Evolutionary conservation across 768 basidiomycete species (phyloP).

Genomic region (Lactifluus subvellereus): DNA sequence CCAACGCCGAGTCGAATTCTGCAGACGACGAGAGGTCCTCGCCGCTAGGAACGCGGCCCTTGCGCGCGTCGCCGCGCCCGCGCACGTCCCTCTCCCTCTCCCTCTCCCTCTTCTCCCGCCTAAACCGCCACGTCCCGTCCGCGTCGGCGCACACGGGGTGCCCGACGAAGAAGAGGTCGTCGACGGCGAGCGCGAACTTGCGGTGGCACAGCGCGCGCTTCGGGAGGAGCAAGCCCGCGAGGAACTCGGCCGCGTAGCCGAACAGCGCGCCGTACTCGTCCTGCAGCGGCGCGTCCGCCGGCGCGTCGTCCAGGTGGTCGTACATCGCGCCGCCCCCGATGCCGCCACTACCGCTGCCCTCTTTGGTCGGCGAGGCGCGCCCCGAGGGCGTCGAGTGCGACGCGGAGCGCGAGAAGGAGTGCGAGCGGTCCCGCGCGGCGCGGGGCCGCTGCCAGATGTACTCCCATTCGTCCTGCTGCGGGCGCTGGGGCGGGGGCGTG

Average conservation of each 20-base stretch:
- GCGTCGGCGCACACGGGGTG: slow-evolving; percentile 83
- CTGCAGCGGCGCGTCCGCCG: slow-evolving; percentile 21
- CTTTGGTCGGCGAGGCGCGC: slow-evolving; percentile 46
- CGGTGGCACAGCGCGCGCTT: slow-evolving; percentile 79
- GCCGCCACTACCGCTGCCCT: slow-evolving; percentile 23
- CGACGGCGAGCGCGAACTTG: slow-evolving; percentile 88
- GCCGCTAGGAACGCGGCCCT: slow-evolving; percentile 32
- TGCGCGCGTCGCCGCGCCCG: slow-evolving; percentile 45
- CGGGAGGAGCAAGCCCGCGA: slow-evolving; percentile 79
- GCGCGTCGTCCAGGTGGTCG: slow-evolving; percentile 32
- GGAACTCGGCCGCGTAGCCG: slow-evolving; percentile 73
- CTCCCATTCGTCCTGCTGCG: slow-evolving; percentile 36
- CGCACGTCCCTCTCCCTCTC: slow-evolving; percentile 48
- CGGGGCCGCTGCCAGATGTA: slow-evolving; percentile 61
- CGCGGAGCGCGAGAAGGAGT: slow-evolving; percentile 44
- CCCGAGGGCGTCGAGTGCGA: slow-evolving; percentile 37
- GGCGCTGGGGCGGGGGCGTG: slow-evolving; percentile 10
- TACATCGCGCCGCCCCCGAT: slow-evolving; percentile 20
- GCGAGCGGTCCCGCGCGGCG: slow-evolving; percentile 43
- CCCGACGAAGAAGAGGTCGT: slow-evolving; percentile 88
- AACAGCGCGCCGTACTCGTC: slow-evolving; percentile 67
- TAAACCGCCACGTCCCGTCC: slow-evolving; percentile 72
- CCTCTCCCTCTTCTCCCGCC: slow-evolving; percentile 47
- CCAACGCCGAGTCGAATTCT: slow-evolving; percentile 26
- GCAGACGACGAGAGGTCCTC: slow-evolving; percentile 32